Evolutionary conservation across 73 alveolate species (phyloP).

Genomic region (Symbiodinium natans): DNA sequence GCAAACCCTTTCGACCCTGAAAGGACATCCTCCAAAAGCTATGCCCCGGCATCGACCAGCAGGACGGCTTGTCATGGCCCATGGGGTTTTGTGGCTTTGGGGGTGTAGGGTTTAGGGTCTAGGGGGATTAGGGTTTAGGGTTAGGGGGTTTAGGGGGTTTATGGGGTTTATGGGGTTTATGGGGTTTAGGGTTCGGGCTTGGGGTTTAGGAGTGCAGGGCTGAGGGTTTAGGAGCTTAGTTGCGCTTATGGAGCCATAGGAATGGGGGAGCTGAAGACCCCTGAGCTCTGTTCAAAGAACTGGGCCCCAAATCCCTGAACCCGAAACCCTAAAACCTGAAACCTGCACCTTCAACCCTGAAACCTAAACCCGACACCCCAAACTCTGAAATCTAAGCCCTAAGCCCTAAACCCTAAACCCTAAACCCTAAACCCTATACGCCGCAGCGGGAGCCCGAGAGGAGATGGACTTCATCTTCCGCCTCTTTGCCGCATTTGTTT

Average conservation of each 20-base stretch:
- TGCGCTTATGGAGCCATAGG: no score
- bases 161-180: no score
- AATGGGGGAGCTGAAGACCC: no score
- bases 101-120: neutral
- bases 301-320: neutral
- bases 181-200: neutral
- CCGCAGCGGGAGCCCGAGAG: neutral
- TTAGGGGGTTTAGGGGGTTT: neutral
- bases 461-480: constrained; percentile 15
- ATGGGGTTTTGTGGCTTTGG: neutral
- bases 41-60: neutral
- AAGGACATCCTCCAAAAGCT: constrained; percentile 5
- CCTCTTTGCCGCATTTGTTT: neutral
- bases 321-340: neutral
- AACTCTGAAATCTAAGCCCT: no score
- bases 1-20: no score
- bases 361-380: neutral
- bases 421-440: neutral
- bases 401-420: neutral
- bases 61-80: neutral
- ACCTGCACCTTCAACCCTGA: neutral
- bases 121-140: neutral
- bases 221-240: no score
- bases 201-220: neutral
- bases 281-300: no score